These are phyloP conservation scores for Fusarium temperatum DNA, from an alignment of 2,329 filamentous ascomycete species.

Conservation along the genomic window DNA sequence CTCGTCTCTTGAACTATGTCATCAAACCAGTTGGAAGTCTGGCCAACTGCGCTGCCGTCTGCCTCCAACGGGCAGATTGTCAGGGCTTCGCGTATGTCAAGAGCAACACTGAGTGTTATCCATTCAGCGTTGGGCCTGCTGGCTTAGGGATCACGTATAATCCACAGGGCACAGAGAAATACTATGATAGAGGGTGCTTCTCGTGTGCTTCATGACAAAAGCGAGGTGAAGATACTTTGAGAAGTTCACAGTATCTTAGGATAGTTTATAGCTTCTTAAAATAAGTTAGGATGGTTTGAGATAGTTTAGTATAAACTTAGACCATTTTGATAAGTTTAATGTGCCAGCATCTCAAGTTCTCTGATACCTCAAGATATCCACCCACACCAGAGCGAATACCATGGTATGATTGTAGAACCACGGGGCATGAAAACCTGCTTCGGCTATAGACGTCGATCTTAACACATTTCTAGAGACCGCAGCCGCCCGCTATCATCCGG, in stretches of 20 bases:
- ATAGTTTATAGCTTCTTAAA: neutral
- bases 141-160: constrained; percentile 20
- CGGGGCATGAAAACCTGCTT: too few relatives aligned
- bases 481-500: neutral
- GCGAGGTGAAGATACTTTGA: neutral
- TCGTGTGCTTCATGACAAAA: constrained; percentile 6
- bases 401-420: neutral
- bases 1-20: constrained; percentile 7
- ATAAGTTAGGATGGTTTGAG: neutral
- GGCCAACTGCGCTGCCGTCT: constrained; percentile 17
- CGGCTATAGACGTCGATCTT: neutral
- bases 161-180: neutral
- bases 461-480: neutral
- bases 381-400: too few relatives aligned
- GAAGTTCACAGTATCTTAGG: neutral
- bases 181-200: constrained; percentile 32
- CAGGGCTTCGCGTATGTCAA: constrained; percentile 25
- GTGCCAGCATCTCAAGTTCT: too few relatives aligned
- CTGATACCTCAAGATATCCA: neutral
- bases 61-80: constrained; percentile 21
- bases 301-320: neutral
- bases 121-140: constrained; percentile 9
- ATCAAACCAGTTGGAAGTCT: constrained; percentile 30
- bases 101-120: constrained; percentile 15
- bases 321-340: neutral